A percentile compares a stretch with the other conserved stretches of the same genome.
phyloP scores from a whole-genome alignment of 2,329 filamentous ascomycete genomes.

The Xylaria arbuscula region DNA sequence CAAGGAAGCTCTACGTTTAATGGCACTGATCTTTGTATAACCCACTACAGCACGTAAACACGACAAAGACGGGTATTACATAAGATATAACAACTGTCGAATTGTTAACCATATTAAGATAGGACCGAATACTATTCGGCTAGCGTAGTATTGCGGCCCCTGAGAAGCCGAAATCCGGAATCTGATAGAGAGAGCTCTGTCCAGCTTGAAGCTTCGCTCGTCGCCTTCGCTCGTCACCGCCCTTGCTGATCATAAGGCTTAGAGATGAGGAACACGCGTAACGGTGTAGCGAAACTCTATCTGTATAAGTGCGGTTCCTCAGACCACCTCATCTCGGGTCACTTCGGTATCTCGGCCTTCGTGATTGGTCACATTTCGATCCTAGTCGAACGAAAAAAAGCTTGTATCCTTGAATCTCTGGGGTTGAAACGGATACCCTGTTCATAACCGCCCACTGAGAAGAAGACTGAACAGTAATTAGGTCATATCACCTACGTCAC shows the following conservation, averaged over 20 bases:
- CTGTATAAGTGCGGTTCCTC: not conserved
- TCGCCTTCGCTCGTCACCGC: slow-evolving; percentile 16
- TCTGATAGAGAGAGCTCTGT: not conserved
- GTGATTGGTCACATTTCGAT: slow-evolving; percentile 16
- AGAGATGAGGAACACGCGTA: not conserved
- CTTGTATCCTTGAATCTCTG: slow-evolving; percentile 5
- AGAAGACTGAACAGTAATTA: not conserved
- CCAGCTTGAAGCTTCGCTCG: slow-evolving; percentile 2
- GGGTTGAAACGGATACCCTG: not conserved
- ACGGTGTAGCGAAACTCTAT: slow-evolving; percentile 4
- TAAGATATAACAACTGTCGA: not conserved
- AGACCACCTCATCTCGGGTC: slow-evolving; percentile 22
- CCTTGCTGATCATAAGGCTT: slow-evolving; percentile 7
- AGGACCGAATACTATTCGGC: not conserved
- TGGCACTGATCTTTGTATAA: not conserved
- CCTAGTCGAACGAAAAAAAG: not conserved
- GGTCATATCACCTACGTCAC: not conserved
- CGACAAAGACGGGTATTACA: not conserved
- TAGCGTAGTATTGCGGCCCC: not conserved
- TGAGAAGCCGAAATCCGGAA: not conserved
- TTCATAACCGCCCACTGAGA: not conserved
- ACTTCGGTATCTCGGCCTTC: slow-evolving; percentile 33
- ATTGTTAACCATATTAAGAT: not conserved
- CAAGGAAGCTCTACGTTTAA: not conserved
- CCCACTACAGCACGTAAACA: not conserved